Conservation (phyloP, 2,329 filamentous ascomycete genomes). For the Phaeosphaeriaceae sp. region DNA sequence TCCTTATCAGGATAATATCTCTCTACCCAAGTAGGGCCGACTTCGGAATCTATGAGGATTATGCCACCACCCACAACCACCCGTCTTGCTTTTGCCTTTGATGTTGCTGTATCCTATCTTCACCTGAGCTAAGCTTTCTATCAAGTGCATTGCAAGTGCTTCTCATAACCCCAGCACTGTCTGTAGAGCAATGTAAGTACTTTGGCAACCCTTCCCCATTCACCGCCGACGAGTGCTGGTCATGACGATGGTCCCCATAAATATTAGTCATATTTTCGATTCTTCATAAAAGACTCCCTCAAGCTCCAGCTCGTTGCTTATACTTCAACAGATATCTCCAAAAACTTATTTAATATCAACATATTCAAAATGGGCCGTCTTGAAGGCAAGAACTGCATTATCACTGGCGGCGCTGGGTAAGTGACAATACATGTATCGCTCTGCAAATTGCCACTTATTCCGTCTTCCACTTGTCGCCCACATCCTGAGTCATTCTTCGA, state of each 20-base stretch:
- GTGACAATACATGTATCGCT: slow-evolving; percentile 38
- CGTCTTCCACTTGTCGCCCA: not conserved
- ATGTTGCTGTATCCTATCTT: not conserved
- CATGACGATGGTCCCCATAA: slow-evolving; percentile 25
- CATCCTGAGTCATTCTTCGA: no score
- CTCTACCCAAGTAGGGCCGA: slow-evolving; percentile 35
- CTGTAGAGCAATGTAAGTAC: slow-evolving; percentile 2
- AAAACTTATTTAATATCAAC: slow-evolving; percentile 5
- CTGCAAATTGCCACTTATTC: not conserved
- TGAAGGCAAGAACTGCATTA: slow-evolving; percentile 71
- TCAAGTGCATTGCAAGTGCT: not conserved
- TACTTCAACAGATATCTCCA: slow-evolving; percentile 9
- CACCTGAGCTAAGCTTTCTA: not conserved
- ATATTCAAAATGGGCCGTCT: slow-evolving; percentile 58
- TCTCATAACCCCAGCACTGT: not conserved
- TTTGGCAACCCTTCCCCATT: slow-evolving; percentile 21
- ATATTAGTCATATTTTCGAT: slow-evolving; percentile 41
- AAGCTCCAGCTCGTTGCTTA: slow-evolving; percentile 14
- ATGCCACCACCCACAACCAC: slow-evolving; percentile 2
- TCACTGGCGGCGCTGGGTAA: slow-evolving; percentile 87
- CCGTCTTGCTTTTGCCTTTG: slow-evolving; percentile 1
- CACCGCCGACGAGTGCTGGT: slow-evolving; percentile 10
- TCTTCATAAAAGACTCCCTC: slow-evolving; percentile 28
- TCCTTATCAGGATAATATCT: slow-evolving; percentile 39
- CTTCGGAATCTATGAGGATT: slow-evolving; percentile 26